Evolutionary conservation across 352 stramenopile species (phyloP).

Genomic region (Globisporangium cederbergense): DNA sequence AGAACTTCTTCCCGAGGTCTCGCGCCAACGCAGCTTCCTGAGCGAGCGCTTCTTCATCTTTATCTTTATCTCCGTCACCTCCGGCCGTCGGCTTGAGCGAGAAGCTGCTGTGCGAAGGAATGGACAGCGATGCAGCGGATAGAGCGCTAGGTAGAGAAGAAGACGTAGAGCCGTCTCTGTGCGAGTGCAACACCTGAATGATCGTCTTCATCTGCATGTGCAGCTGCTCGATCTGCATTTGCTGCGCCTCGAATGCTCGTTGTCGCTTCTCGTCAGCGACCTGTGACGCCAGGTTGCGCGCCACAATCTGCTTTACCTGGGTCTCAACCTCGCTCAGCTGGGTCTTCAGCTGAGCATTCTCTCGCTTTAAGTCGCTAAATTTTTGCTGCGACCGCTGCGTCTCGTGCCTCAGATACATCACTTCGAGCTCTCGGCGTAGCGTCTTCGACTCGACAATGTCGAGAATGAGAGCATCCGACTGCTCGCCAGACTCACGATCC

Average conservation of each 20-base stretch:
- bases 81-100: background rate
- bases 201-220: constrained; percentile 58
- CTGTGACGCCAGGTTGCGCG: background rate
- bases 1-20: constrained; percentile 61
- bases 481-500: background rate
- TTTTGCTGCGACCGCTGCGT: constrained; percentile 11
- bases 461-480: constrained; percentile 24
- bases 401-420: constrained; percentile 51
- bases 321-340: constrained; percentile 1
- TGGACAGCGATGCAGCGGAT: background rate
- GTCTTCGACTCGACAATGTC: constrained; percentile 44
- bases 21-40: constrained; percentile 57
- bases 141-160: background rate
- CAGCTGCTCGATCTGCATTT: constrained; percentile 51
- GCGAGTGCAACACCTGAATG: constrained; percentile 33
- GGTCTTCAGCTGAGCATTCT: background rate
- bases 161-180: background rate
- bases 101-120: background rate
- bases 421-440: constrained; percentile 51
- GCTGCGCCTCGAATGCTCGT: constrained; percentile 6
- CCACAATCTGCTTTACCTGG: background rate
- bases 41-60: constrained; percentile 32
- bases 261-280: background rate
- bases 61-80: constrained; percentile 20
- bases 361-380: background rate